A percentile compares a stretch with the other conserved stretches of the same genome.
Conservation (phyloP, 2,329 filamentous ascomycete species). For the Fonsecaea pedrosoi region DNA sequence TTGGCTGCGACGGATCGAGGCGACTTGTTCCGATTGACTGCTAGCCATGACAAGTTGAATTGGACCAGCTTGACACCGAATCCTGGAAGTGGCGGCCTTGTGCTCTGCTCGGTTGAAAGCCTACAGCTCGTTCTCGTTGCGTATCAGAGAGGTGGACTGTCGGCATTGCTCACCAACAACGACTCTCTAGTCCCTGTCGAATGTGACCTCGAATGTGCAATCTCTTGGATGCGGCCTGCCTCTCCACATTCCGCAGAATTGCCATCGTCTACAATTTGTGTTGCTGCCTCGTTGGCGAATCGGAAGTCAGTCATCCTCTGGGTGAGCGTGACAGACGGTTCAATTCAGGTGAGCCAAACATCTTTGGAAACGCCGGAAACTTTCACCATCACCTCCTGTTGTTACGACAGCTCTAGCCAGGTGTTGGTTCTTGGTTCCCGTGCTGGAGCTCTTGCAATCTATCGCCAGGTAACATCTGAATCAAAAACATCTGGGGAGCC, state of each 20-base stretch:
- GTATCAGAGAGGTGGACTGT: constrained; percentile 24
- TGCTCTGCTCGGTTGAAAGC: constrained; percentile 15
- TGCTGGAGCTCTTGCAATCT: constrained; percentile 61
- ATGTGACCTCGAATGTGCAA: constrained; percentile 6
- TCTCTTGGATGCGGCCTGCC: constrained; percentile 30
- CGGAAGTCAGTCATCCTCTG: constrained; percentile 23
- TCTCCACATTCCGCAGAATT: neutral
- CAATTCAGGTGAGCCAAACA: constrained; percentile 18
- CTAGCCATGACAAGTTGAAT: constrained; percentile 2
- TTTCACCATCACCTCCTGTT: constrained; percentile 61
- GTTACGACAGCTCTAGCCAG: constrained; percentile 37
- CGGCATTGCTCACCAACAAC: neutral
- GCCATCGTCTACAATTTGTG: constrained; percentile 9
- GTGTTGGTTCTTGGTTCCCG: constrained; percentile 63
- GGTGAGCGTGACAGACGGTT: constrained; percentile 14
- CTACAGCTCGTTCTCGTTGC: constrained; percentile 21
- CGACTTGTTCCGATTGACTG: constrained; percentile 25
- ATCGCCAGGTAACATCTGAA: constrained; percentile 42
- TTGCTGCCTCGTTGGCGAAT: constrained; percentile 27
- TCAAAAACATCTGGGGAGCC: constrained; percentile 33
- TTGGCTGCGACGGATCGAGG: constrained; percentile 34
- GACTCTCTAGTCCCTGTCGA: constrained; percentile 5
- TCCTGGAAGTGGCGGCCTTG: constrained; percentile 8
- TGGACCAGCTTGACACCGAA: constrained; percentile 10
- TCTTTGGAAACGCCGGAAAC: constrained; percentile 48